Base-by-base conservation (phyloP, 208 protist genomes). In the Crithidia fasciculata region DNA sequence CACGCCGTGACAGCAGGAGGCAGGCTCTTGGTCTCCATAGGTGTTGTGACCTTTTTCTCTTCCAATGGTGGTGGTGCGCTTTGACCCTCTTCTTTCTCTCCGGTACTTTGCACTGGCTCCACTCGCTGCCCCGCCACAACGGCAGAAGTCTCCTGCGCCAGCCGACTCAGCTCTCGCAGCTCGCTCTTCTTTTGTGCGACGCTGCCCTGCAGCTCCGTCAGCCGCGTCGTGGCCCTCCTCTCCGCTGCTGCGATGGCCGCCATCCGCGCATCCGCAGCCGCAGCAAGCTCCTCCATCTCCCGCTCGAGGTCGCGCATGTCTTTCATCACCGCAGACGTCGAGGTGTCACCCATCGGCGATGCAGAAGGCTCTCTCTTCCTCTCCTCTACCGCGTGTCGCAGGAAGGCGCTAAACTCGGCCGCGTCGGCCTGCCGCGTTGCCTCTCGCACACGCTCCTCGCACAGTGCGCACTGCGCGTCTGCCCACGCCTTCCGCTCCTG, bases 401-500 rank as follows among this genome's bases (percentile, higher is more conserved):
- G 12, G 5, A 39, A 49, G 18, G 13, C 9, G 43, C 69, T 60
- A 13, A 39, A 52, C n/a, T 68, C 59, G n/a, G 40, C 56, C n/a
- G 53, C 40, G n/a, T 74, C 69, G 5, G 69, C 69, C 10, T 7
- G 49, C n/a, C 15, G 3, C 0, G 13, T 13, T 15, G 69, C 69
- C 41, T 67, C 49, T 1, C 62, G 62, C 19, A 76, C 63, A 12
- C 62, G 62, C 55, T 55, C 6, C 40, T 68, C 72, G 43, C 37
- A 37, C 13, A 63, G 44, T 12, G 61, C 62, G 55, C 72, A 70
- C 72, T 68, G 62, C 16, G 45, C 62, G 16, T 76, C 72, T 7
- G 72, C 63, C 72, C 72, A 76, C 55, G 15, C 52, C 44, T 76
- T 76, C 44, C 72, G 49, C 47, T 76, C 62, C 15, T 47, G 62